Conservation (phyloP, 2,329 filamentous ascomycete species). For the Microdochium trichocladiopsis region DNA sequence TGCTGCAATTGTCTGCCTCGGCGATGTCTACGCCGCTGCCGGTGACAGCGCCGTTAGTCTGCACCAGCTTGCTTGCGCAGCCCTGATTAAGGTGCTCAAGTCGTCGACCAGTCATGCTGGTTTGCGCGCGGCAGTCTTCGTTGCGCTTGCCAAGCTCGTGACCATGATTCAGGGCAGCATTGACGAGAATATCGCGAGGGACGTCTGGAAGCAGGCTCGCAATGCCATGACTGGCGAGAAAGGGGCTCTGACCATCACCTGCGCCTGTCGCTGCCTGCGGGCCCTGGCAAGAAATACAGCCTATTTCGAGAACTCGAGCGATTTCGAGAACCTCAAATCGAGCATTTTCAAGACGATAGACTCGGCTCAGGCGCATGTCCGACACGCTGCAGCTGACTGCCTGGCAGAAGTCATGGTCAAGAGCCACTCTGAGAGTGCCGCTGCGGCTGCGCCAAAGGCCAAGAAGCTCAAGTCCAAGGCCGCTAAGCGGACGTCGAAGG, state of each 20-base stretch:
- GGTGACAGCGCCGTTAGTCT: conserved; percentile 88
- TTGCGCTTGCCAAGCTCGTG: conserved; percentile 67
- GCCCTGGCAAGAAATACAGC: conserved; percentile 63
- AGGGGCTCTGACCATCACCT: conserved; percentile 70
- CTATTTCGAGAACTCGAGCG: conserved; percentile 81
- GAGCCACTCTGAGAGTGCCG: conserved; percentile 60
- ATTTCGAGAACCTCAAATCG: conserved; percentile 83
- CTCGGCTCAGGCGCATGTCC: conserved; percentile 63
- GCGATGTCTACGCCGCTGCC: conserved; percentile 83
- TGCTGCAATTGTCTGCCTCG: conserved; percentile 79
- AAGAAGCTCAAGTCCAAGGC: conserved; percentile 59
- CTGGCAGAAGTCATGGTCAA: conserved; percentile 79
- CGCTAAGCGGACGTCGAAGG: conserved; percentile 51
- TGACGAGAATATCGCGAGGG: conserved; percentile 79
- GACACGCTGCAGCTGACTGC: conserved; percentile 81
- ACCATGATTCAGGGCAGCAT: conserved; percentile 68
- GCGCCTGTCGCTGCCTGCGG: conserved; percentile 73
- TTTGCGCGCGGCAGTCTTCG: conserved; percentile 70
- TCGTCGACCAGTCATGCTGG: conserved; percentile 73
- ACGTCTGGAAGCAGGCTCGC: conserved; percentile 88
- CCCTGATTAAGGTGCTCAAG: conserved; percentile 74
- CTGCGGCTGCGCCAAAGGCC: conserved; percentile 38
- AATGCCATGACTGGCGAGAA: conserved; percentile 74
- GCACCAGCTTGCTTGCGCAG: conserved; percentile 65
- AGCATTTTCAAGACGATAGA: conserved; percentile 84